A percentile compares a stretch with the other conserved stretches of the same genome.
These are phyloP conservation scores for Pichia nakasei DNA, from an alignment of 805 yeast species.

Conservation along the genomic window DNA sequence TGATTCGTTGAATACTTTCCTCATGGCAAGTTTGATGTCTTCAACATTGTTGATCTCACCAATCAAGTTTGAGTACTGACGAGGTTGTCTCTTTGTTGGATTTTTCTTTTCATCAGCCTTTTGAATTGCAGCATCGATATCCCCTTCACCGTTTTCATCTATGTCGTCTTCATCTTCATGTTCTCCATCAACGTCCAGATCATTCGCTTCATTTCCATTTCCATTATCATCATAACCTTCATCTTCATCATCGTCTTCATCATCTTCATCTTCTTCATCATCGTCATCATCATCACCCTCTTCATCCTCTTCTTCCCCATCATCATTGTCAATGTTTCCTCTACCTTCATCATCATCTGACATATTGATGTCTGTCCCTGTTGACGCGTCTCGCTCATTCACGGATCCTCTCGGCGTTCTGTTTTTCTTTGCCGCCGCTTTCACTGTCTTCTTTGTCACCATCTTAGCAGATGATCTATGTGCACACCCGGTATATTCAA, in stretches of 20 bases:
- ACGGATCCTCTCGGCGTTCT: too few species aligned
- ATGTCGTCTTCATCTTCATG: not conserved
- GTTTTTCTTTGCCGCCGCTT: too few species aligned
- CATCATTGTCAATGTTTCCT: constrained; percentile 15
- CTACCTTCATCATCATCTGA: constrained; percentile 18
- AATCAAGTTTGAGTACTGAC: constrained; percentile 2
- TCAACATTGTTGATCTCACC: not conserved
- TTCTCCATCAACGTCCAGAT: not conserved
- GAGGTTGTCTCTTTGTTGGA: not conserved
- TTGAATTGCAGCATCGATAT: constrained; percentile 6
- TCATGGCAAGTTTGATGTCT: constrained; percentile 40
- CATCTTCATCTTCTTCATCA: not conserved
- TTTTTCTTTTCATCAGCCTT: constrained; percentile 2
- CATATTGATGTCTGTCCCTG: constrained; percentile 6
- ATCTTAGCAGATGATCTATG: too few species aligned
- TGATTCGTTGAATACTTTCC: constrained; percentile 71
- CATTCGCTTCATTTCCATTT: not conserved
- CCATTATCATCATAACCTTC: not conserved
- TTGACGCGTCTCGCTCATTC: too few species aligned
- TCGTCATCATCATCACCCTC: not conserved
- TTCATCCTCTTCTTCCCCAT: not conserved
- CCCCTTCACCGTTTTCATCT: constrained; percentile 2
- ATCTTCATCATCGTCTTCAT: not conserved
- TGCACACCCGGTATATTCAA: too few species aligned
- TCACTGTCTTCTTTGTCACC: too few species aligned